Evolutionary conservation across 441 rosid species (phyloP).

Genomic region (Capsella rubella): DNA sequence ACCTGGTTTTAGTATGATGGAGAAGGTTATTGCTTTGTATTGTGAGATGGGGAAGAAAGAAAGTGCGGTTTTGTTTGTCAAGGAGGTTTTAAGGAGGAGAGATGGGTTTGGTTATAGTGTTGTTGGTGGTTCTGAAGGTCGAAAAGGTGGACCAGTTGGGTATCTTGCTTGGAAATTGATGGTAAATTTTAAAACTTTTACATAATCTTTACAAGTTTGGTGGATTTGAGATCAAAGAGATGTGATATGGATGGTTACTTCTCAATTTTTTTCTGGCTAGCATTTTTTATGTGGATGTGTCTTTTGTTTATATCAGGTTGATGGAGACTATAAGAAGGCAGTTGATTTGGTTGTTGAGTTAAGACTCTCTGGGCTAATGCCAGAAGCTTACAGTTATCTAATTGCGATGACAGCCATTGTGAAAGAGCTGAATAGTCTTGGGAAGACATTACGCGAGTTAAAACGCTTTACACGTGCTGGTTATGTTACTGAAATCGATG

Average conservation of each 20-base stretch:
- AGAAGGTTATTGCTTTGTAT: slow-evolving; percentile 86
- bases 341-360: slow-evolving; percentile 68
- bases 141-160: slow-evolving; percentile 85
- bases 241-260: slow-evolving; percentile 6
- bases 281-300: not conserved
- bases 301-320: slow-evolving; percentile 55
- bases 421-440: slow-evolving; percentile 82
- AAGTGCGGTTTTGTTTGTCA: slow-evolving; percentile 68
- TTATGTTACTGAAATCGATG: slow-evolving; percentile 62
- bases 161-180: slow-evolving; percentile 95
- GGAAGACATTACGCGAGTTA: slow-evolving; percentile 74
- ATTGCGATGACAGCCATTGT: slow-evolving; percentile 96
- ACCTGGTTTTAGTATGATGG: slow-evolving; percentile 90
- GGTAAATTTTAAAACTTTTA: slow-evolving; percentile 50
- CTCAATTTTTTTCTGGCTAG: not conserved
- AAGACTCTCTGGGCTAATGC: slow-evolving; percentile 75
- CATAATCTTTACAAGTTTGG: not conserved
- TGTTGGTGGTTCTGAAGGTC: slow-evolving; percentile 52
- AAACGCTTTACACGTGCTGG: slow-evolving; percentile 69
- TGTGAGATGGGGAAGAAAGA: slow-evolving; percentile 79
- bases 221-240: not conserved
- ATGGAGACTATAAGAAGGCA: slow-evolving; percentile 76
- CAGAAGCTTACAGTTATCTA: slow-evolving; percentile 82
- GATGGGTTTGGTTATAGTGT: slow-evolving; percentile 45
- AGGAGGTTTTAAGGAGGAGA: slow-evolving; percentile 67